Evolutionary conservation across 768 basidiomycete species (phyloP).

Genomic region (Mrakia blollopis): DNA sequence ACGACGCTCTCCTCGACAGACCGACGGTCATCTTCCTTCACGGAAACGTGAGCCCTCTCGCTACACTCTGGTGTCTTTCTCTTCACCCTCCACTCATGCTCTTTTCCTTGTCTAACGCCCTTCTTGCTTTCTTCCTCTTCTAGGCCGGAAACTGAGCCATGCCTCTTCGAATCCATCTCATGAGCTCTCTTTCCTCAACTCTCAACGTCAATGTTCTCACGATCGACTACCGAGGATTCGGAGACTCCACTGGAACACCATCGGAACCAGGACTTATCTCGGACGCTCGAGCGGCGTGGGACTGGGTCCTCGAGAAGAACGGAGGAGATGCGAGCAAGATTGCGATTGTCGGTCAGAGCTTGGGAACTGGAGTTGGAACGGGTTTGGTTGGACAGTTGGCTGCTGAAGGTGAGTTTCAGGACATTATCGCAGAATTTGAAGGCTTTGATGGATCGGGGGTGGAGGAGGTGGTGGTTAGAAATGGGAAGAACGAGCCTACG

Average conservation of each 20-base stretch:
- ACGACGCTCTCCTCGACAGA: conserved; percentile 53
- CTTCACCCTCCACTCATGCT: background rate
- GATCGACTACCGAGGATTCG: conserved; percentile 81
- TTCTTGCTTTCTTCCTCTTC: background rate
- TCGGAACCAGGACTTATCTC: conserved; percentile 64
- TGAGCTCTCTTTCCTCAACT: conserved; percentile 61
- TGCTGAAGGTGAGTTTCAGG: conserved; percentile 43
- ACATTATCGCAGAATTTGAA: background rate
- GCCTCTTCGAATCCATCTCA: conserved; percentile 61
- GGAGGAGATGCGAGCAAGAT: conserved; percentile 60
- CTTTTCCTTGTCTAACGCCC: too few species aligned
- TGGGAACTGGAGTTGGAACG: conserved; percentile 74
- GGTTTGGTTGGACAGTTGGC: conserved; percentile 48
- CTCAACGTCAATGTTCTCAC: conserved; percentile 70
- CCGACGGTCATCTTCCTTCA: conserved; percentile 90
- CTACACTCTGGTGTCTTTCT: background rate
- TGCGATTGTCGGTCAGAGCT: conserved; percentile 75
- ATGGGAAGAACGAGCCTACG: background rate
- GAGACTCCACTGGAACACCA: conserved; percentile 73
- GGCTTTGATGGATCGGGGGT: background rate
- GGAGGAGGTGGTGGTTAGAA: too few species aligned
- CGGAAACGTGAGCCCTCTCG: conserved; percentile 55
- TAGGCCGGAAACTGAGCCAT: conserved; percentile 68
- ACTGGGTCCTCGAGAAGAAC: conserved; percentile 59
- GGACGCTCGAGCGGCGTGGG: conserved; percentile 71